These are phyloP conservation scores for Pleurotus salmoneostramineus DNA, from an alignment of 768 basidiomycete species.

Conservation along the genomic window DNA sequence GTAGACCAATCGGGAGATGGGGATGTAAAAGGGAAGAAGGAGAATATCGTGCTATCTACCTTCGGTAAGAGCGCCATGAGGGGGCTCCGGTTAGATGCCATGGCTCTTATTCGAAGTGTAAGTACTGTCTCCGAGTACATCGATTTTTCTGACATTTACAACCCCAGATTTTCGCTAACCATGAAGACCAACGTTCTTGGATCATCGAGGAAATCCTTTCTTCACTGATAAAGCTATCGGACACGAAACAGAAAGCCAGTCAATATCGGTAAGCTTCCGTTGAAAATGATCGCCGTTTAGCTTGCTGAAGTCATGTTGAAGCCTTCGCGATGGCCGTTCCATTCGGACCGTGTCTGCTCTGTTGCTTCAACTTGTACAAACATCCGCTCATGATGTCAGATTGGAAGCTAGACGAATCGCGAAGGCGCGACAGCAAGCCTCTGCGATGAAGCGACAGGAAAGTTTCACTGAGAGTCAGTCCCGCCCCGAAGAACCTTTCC, in stretches of 20 bases:
- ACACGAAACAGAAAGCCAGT: conserved; percentile 85
- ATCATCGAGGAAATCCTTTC: conserved; percentile 96
- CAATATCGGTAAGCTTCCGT: conserved; percentile 68
- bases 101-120: conserved; percentile 83
- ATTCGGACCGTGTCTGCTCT: conserved; percentile 94
- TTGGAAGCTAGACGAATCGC: conserved; percentile 60
- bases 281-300: not conserved
- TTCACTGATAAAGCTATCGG: conserved; percentile 86
- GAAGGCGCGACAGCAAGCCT: conserved; percentile 57
- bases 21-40: conserved; percentile 54
- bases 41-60: conserved; percentile 55
- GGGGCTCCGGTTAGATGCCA: conserved; percentile 73
- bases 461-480: conserved; percentile 45
- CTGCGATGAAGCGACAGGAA: conserved; percentile 62
- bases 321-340: conserved; percentile 84
- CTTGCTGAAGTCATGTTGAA: conserved; percentile 22
- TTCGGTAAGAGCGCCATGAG: conserved; percentile 81
- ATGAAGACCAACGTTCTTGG: conserved; percentile 90
- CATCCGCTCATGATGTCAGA: conserved; percentile 85
- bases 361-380: conserved; percentile 93
- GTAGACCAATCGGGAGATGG: conserved; percentile 66
- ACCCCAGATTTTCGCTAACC: conserved; percentile 81
- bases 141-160: not conserved
- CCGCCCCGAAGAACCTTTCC: conserved; percentile 38
- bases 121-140: conserved; percentile 22